phyloP scores from a whole-genome alignment of 2,329 filamentous ascomycete species.

The Aspergillus calidoustus region DNA sequence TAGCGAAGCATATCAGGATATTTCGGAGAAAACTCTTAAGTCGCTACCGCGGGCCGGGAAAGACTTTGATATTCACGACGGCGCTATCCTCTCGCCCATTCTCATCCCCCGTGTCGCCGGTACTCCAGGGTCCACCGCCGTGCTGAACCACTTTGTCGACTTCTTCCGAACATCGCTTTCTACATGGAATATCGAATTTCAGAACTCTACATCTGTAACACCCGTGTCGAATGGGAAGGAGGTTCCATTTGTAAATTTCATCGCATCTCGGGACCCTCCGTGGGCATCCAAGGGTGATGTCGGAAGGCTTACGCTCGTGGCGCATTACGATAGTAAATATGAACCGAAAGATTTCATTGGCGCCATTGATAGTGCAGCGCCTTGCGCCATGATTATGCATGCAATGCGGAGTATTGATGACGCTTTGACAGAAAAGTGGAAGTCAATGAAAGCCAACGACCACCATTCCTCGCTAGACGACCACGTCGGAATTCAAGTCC shows the following conservation, averaged over 20 bases:
- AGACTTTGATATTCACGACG: constrained; percentile 78
- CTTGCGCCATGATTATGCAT: constrained; percentile 92
- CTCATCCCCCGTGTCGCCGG: constrained; percentile 87
- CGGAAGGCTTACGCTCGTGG: constrained; percentile 80
- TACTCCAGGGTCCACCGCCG: constrained; percentile 72
- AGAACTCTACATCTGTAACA: constrained; percentile 87
- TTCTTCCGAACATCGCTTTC: constrained; percentile 80
- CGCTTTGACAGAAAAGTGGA: constrained; percentile 82
- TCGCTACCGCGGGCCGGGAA: constrained; percentile 71
- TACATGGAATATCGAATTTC: constrained; percentile 77
- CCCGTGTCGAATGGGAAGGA: constrained; percentile 72
- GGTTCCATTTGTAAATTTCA: constrained; percentile 84
- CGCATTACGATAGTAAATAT: constrained; percentile 90
- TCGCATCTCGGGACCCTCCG: constrained; percentile 86
- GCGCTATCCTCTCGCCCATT: constrained; percentile 81
- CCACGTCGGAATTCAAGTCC: constrained; percentile 81
- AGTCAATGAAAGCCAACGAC: constrained; percentile 67
- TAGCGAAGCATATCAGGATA: constrained; percentile 56
- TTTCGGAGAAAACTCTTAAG: constrained; percentile 76
- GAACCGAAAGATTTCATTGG: constrained; percentile 86
- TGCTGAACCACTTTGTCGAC: constrained; percentile 79
- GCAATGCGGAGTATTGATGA: constrained; percentile 78
- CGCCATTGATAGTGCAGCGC: constrained; percentile 89
- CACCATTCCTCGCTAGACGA: constrained; percentile 65
- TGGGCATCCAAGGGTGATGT: constrained; percentile 76